Evolutionary conservation across 257 asterid species (phyloP), one percentile per base, ranked within the genome.

Genomic region (Lycium barbarum): DNA sequence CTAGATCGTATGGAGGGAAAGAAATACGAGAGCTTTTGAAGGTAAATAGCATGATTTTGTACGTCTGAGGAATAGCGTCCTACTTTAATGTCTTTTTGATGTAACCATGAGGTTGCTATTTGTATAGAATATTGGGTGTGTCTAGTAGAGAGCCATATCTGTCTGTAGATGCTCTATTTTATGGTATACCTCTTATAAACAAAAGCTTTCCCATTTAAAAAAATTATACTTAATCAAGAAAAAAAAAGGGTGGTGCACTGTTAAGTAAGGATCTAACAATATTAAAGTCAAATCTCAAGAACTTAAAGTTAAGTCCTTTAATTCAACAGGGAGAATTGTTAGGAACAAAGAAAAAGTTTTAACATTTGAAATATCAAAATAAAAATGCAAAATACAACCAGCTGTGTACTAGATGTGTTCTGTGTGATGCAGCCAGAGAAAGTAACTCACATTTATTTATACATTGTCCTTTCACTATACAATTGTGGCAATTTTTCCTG

Each of bases 371-470:
- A 74, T 49, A 74, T 49, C 81, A 47, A 47, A 26, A 20, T 22
- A 74, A 74, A 73, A 74, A 74, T 9, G 61, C 61, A 49, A 73
- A 45, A 73, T 73, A 73, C 59, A 47, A 73, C 61, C 81, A 73
- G n/a, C 58, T n/a, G n/a, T n/a, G n/a, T n/a, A n/a, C n/a, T n/a
- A n/a, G n/a, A n/a, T n/a, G n/a, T n/a, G n/a, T n/a, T n/a, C n/a
- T n/a, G n/a, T n/a, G n/a, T n/a, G n/a, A n/a, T n/a, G n/a, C n/a
- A n/a, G n/a, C n/a, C n/a, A n/a, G n/a, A n/a, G n/a, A n/a, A n/a
- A n/a, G n/a, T n/a, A n/a, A n/a, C n/a, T n/a, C n/a, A n/a, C n/a
- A n/a, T n/a, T n/a, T n/a, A n/a, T n/a, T n/a, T n/a, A n/a, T n/a
- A n/a, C n/a, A n/a, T n/a, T n/a, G n/a, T n/a, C n/a, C n/a, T n/a